phyloP scores from a whole-genome alignment of 257 asterid genomes.

The Rauvolfia tetraphylla region DNA sequence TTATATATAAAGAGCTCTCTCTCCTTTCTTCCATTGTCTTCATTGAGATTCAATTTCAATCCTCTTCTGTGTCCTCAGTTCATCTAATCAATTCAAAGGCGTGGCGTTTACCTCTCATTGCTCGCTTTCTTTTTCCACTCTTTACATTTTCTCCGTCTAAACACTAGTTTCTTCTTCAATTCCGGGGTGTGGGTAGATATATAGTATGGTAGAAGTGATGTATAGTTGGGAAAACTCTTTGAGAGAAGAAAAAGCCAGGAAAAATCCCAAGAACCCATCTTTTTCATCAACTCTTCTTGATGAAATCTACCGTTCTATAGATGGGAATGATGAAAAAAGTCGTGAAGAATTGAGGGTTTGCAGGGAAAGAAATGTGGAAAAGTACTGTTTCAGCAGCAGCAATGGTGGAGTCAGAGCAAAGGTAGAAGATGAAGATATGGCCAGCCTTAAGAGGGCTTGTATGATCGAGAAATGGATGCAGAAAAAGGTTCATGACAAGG shows the following conservation, averaged over 20 bases:
- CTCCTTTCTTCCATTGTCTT: slow-evolving; percentile 14
- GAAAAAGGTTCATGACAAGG: slow-evolving; percentile 32
- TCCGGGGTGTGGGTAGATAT: background rate
- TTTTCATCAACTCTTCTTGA: slow-evolving; percentile 86
- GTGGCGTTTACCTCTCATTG: background rate
- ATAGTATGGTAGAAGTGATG: slow-evolving; percentile 28
- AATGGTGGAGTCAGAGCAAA: slow-evolving; percentile 9
- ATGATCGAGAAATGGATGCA: slow-evolving; percentile 69
- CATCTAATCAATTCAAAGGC: background rate
- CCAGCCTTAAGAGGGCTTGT: slow-evolving; percentile 32
- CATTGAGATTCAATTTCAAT: slow-evolving; percentile 5
- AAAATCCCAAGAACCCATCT: slow-evolving; percentile 40
- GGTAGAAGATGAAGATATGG: slow-evolving; percentile 32
- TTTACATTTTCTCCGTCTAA: background rate
- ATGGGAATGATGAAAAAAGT: slow-evolving; percentile 32
- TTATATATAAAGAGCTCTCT: slow-evolving; percentile 14
- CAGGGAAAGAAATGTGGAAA: slow-evolving; percentile 18
- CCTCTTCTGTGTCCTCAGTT: slow-evolving; percentile 4
- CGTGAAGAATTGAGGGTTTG: slow-evolving; percentile 15
- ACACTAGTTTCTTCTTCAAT: background rate
- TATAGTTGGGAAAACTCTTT: slow-evolving; percentile 27
- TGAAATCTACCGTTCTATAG: slow-evolving; percentile 84
- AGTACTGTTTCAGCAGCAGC: slow-evolving; percentile 3
- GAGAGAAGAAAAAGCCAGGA: slow-evolving; percentile 36
- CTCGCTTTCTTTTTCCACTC: background rate